Conservation (phyloP, 148 eudicot genomes). For the Diospyros kaki region DNA sequence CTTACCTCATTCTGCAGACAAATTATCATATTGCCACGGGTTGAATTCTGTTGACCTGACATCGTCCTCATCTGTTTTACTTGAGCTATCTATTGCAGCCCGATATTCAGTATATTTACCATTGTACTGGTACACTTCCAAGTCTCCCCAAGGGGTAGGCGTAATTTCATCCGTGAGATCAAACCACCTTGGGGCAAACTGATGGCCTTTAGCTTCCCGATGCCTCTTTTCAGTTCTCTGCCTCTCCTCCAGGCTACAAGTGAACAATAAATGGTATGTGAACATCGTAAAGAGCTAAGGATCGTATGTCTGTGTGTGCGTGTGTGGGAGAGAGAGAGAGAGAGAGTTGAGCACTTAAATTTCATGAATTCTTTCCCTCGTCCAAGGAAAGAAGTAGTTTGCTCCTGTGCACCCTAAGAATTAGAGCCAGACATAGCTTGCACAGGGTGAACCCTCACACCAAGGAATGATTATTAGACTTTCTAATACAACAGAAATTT, state of each 20-base stretch:
- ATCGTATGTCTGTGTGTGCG: not conserved
- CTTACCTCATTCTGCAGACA: constrained; percentile 42
- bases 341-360: not conserved
- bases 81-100: constrained; percentile 41
- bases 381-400: not conserved
- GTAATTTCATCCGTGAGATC: constrained; percentile 52
- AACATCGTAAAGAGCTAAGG: not conserved
- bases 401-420: constrained; percentile 7
- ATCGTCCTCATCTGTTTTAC: constrained; percentile 32
- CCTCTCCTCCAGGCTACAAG: constrained; percentile 68
- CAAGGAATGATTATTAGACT: not conserved
- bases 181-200: constrained; percentile 71
- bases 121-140: constrained; percentile 67
- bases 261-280: not conserved
- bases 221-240: constrained; percentile 80
- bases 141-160: constrained; percentile 90
- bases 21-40: constrained; percentile 72
- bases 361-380: not conserved
- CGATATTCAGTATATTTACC: constrained; percentile 62
- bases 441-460: not conserved
- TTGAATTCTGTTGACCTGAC: constrained; percentile 47
- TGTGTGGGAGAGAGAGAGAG: not conserved
- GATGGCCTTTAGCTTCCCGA: constrained; percentile 61
- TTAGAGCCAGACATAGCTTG: not conserved
- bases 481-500: not conserved